These are phyloP conservation scores for Lentinula sp. DNA, from an alignment of 768 basidiomycete genomes.

Conservation along the genomic window DNA sequence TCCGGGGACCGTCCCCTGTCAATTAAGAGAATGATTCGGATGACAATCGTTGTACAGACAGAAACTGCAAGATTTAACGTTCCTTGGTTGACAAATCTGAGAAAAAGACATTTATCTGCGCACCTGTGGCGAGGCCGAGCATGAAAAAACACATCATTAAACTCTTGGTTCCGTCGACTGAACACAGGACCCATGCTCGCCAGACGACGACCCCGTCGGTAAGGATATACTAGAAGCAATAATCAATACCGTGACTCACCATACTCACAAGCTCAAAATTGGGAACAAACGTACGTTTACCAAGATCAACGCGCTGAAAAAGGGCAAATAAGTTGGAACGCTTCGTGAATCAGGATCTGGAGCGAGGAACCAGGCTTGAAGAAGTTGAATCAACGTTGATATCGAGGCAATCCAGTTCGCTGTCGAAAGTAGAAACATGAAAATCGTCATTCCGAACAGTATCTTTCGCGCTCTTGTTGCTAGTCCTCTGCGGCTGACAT, in stretches of 20 bases:
- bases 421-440: constrained; percentile 2
- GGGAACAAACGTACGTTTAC: neutral
- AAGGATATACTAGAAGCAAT: neutral
- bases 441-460: constrained; percentile 1
- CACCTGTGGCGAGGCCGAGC: neutral
- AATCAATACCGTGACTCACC: neutral
- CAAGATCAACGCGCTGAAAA: neutral
- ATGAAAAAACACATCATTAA: neutral
- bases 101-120: neutral
- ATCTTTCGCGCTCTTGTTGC: neutral
- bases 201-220: constrained; percentile 6
- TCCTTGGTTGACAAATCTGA: neutral
- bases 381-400: neutral
- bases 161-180: neutral
- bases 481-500: neutral
- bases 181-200: constrained; percentile 5
- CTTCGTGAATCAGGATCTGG: neutral
- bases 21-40: neutral
- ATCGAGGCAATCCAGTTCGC: neutral
- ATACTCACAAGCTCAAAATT: too few species aligned
- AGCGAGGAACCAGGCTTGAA: neutral
- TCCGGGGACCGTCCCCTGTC: neutral
- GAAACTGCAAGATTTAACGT: neutral
- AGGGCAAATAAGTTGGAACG: neutral
- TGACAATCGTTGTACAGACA: neutral